Evolutionary conservation across 2,329 filamentous ascomycete species (phyloP), one percentile per base, ranked within the genome.

Genomic region (Fusarium transvaalense): DNA sequence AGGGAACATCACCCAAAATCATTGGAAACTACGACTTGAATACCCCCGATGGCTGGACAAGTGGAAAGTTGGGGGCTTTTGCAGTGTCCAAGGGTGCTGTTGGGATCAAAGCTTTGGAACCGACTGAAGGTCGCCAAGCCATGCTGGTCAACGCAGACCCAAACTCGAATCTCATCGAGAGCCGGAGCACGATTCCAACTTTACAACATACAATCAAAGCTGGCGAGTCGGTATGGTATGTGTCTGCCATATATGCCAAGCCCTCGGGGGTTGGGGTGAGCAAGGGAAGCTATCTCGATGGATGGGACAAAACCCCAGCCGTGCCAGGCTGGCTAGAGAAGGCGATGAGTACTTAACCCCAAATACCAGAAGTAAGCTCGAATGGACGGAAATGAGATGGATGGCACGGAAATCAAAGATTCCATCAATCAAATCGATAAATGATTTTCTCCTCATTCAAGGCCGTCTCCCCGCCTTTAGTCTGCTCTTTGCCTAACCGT

Each of bases 91-190:
- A 77, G 82, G 89, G 82, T 56, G 87, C 78, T 66, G 86, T 84
- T 63, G 86, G 80, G 75, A 91, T 85, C 82, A 87, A 69, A 76
- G 89, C 78, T 68, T 80, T 84, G 56, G 91, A 82, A 74, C 82
- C 82, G 1, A 80, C 75, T 10, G 81, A 79, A 10, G 78, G 75
- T 15, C 82, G 90, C 21, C 79, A 78, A 55, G 91, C 91, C 5
- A 89, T 86, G 75, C 82, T 93, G 27, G 87, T 94, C 47, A 89
- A 93, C 59, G 90, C 91, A 13, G 92, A 94, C 76, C 91, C 92
- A 9, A 94, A 94, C 79, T 91, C 89, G 47, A 94, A 94, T 78
- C 79, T 94, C 34, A 83, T 93, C 4, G 89, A 93, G 79, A 88
- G 89, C 61, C 82, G 92, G 61, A 93, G 90, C 6, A 84, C 91